Base-by-base conservation (phyloP, 306 rosid genomes). In the Astragalus membranaceus region DNA sequence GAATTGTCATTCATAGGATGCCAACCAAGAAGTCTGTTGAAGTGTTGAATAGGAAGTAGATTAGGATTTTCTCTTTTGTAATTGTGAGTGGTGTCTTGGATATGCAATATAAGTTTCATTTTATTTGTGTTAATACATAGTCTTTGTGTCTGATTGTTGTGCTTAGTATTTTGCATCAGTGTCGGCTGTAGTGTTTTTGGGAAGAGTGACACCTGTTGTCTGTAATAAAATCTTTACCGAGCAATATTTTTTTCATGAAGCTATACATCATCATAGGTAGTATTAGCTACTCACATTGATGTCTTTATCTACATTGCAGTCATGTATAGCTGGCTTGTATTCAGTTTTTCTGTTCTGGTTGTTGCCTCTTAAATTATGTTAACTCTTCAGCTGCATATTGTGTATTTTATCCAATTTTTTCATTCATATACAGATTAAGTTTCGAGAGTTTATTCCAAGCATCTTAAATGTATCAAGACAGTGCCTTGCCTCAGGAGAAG, bases 361-460 rank as follows among this genome's bases (percentile, higher is more conserved):
- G 44, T 67, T 29, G 7, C 66, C 69, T 62, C 30, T 68, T 55
- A 37, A 37, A 46, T 35, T 11, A 8, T 75, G 76, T 68, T 47
- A 61, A 59, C n/a, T 48, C n/a, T 7, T 29, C n/a, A n/a, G n/a
- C n/a, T n/a, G n/a, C n/a, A n/a, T n/a, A n/a, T n/a, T 66, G 46
- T 46, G 10, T 50, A 60, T 36, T 36, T 65, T 26, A 37, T 74
- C 54, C 15, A 53, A 20, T 5, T 50, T 77, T 77, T 30, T 59
- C 8, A 66, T 55, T 35, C 54, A 63, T 64, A 46, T 66, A 61
- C 87, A 95, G 99, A 86, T 89, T 75, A 91, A 87, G 80, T 95
- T 95, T 68, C 92, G 97, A 57, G 96, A 91, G 50, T 95, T 95
- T 77, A 95, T 95, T 79, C 99, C 97, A 69, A 91, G 99, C 88